Percentiles rank a stretch among this genome's conserved stretches.
Evolutionary conservation across 2,329 filamentous ascomycete genomes (phyloP).

Genomic region (Aureobasidium mangrovei): DNA sequence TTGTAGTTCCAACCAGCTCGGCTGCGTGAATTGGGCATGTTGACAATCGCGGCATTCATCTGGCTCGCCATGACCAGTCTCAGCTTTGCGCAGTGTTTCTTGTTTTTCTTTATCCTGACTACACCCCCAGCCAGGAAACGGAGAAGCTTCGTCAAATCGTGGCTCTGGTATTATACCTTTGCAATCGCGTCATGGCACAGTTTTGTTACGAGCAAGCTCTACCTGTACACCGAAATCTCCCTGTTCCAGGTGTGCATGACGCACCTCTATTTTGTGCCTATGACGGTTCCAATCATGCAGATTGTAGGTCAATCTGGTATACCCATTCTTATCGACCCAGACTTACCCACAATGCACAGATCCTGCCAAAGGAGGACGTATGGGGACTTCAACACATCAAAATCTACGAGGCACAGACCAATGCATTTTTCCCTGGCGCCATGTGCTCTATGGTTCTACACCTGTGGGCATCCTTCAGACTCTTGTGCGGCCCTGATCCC

Average conservation of each 20-base stretch:
- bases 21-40: not conserved
- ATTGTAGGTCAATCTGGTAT: not conserved
- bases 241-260: too few relatives aligned
- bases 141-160: not conserved
- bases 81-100: constrained; percentile 3
- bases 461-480: not conserved
- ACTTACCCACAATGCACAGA: not conserved
- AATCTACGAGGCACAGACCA: not conserved
- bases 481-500: not conserved
- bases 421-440: not conserved
- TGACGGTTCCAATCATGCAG: not conserved
- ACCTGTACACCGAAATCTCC: too few relatives aligned
- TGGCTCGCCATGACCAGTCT: constrained; percentile 8
- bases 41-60: constrained; percentile 1
- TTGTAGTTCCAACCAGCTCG: not conserved
- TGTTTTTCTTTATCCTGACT: not conserved
- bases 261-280: not conserved
- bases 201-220: not conserved
- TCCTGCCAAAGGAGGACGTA: not conserved
- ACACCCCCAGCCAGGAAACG: not conserved
- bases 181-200: not conserved
- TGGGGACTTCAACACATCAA: not conserved
- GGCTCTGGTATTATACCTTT: not conserved
- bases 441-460: not conserved
- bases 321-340: not conserved